Percentiles rank a stretch among this genome's conserved stretches.
phyloP scores from a whole-genome alignment of 192 early-diverging fungal genomes.

The Coemansia sp. region DNA sequence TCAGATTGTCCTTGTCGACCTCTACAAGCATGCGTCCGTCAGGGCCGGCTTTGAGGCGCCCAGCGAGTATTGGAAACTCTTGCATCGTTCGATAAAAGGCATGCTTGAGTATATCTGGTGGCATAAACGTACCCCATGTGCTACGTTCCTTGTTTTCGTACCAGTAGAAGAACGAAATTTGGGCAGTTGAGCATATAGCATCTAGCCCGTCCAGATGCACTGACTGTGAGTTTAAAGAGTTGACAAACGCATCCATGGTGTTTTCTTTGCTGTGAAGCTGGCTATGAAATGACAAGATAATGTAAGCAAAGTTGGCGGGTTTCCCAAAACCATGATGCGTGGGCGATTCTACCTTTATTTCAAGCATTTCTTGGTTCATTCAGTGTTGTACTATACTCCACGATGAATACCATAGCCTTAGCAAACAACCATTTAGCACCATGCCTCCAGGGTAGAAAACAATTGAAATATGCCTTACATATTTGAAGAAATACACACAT shows the following conservation, averaged over 20 bases:
- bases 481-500: too few species aligned
- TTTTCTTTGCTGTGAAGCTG: neutral
- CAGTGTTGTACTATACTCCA: too few species aligned
- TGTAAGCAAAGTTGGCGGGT: neutral
- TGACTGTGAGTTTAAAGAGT: constrained; percentile 4
- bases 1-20: constrained; percentile 17
- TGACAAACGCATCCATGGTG: constrained; percentile 1
- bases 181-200: neutral
- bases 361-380: too few species aligned
- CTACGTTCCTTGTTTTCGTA: constrained; percentile 10
- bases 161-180: constrained; percentile 14
- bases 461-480: too few species aligned
- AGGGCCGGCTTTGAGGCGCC: neutral
- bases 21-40: neutral
- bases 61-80: constrained; percentile 28
- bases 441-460: too few species aligned
- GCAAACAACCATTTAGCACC: too few species aligned
- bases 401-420: too few species aligned
- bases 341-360: too few species aligned
- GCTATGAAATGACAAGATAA: neutral
- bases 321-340: neutral
- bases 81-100: constrained; percentile 20
- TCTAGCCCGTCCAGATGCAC: constrained; percentile 14
- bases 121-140: constrained; percentile 14
- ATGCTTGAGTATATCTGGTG: constrained; percentile 5